phyloP scores from a whole-genome alignment of 2,329 filamentous ascomycete species.

The Meredithiella fracta region DNA sequence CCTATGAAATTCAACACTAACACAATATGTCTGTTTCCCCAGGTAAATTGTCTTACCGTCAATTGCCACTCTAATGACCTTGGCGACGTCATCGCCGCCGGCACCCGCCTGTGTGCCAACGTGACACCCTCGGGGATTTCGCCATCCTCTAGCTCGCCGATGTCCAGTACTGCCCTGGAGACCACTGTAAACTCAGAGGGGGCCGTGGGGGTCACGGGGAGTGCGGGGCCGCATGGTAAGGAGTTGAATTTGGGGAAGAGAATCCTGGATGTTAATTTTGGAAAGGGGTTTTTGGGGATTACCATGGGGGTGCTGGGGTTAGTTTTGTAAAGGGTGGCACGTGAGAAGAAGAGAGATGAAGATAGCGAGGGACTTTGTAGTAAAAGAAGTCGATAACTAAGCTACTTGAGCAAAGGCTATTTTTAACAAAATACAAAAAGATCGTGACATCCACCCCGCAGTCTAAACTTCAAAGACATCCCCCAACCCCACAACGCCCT shows the following conservation, averaged over 20 bases:
- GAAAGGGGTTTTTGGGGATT: neutral
- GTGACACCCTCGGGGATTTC: constrained; percentile 11
- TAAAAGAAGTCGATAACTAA: too few species aligned
- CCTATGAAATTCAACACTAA: neutral
- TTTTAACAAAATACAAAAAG: too few species aligned
- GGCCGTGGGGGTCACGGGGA: constrained; percentile 7
- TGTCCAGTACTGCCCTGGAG: neutral
- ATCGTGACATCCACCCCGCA: too few species aligned
- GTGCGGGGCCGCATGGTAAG: neutral
- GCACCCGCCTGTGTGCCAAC: constrained; percentile 19
- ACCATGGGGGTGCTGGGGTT: neutral
- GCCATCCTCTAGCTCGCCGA: neutral
- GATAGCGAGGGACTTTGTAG: too few species aligned
- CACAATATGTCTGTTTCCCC: neutral
- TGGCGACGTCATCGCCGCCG: constrained; percentile 21
- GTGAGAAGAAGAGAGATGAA: too few species aligned
- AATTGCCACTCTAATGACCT: constrained; percentile 23
- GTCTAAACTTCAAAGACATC: constrained; percentile 46
- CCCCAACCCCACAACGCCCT: constrained; percentile 41
- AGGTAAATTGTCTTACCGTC: constrained; percentile 20
- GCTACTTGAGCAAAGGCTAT: too few species aligned
- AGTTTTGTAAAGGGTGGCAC: neutral
- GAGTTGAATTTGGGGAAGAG: neutral
- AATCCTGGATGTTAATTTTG: neutral
- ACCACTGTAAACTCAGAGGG: too few species aligned